Evolutionary conservation across 2,329 filamentous ascomycete species (phyloP), one percentile per base, ranked within the genome.

Genomic region (Pezicula neosporulosa): DNA sequence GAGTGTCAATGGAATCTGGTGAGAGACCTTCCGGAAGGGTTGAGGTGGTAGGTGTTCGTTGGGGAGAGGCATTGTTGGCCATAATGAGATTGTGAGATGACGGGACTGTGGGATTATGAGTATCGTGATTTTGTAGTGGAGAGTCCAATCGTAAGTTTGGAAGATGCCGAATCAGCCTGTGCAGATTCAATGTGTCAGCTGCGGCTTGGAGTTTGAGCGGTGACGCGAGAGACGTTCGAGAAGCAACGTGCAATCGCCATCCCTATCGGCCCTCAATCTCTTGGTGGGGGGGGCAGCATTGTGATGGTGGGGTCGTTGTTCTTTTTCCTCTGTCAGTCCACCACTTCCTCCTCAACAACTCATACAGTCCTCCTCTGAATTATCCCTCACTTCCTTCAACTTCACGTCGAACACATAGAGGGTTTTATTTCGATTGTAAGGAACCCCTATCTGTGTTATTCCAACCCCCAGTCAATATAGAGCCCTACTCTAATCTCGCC

Each of bases 1-100:
- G 81, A 60, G 90, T 83, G 74, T 96, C 92, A 72, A 97, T 90
- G 46, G 84, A 83, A 69, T 92, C 86, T 27, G 92, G 88, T 46
- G 89, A 81, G 56, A 94, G 87, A 50, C 86, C 83, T 3, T 80
- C 72, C 30, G 86, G 78, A 64, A 65, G 59, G 24, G 59, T 63
- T 54, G 52, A 59, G 60, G 52, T 63, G 57, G 52, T 68, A 60
- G 53, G 64, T 60, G 58, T 66, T 66, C 44, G 71, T 61, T 72
- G 57, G 24, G 54, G 59, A 30, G 56, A 52, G 24, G 58, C 50
- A 18, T 56, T 52, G 33, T 52, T 57, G 18, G 54, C 45, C 53
- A 63, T 62, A 15, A 47, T 56, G 56, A 52, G 9, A n/a, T n/a
- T n/a, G n/a, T n/a, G n/a, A n/a, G n/a, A n/a, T n/a, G n/a, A n/a